phyloP scores from a whole-genome alignment of 148 eudicot species.

The Beta vulgaris region DNA sequence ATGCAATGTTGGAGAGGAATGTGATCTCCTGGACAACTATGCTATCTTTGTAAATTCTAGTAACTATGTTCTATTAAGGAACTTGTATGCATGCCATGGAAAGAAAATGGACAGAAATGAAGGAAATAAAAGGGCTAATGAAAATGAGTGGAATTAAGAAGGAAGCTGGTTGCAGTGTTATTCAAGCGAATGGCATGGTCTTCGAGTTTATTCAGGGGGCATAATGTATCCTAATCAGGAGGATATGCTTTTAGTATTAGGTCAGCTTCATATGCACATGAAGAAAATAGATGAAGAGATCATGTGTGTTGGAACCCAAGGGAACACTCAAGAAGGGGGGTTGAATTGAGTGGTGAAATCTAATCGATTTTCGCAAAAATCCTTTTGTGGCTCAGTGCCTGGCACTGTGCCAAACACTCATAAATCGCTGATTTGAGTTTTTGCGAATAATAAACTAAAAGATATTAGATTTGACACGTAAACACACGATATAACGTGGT shows the following conservation, averaged over 20 bases:
- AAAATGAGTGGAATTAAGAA: constrained; percentile 58
- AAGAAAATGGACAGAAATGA: constrained; percentile 70
- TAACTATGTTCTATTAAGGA: constrained; percentile 62
- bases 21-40: constrained; percentile 73
- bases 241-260: constrained; percentile 30
- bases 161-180: constrained; percentile 75
- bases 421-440: too few species aligned
- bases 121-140: constrained; percentile 55
- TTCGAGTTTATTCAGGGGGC: constrained; percentile 68
- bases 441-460: too few species aligned
- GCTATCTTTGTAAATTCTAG: constrained; percentile 66
- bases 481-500: too few species aligned
- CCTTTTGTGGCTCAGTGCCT: too few species aligned
- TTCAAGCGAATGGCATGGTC: constrained; percentile 54
- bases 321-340: too few species aligned
- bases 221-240: constrained; percentile 43
- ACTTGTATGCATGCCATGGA: constrained; percentile 70
- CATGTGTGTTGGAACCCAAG: too few species aligned
- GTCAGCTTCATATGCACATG: constrained; percentile 49
- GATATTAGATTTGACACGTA: too few species aligned
- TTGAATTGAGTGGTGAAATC: too few species aligned
- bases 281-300: constrained; percentile 18
- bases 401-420: too few species aligned
- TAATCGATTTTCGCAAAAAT: too few species aligned
- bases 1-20: constrained; percentile 49